Evolutionary conservation across 371 early-diverging fungal species (phyloP).

Genomic region (Mortierella sp.): DNA sequence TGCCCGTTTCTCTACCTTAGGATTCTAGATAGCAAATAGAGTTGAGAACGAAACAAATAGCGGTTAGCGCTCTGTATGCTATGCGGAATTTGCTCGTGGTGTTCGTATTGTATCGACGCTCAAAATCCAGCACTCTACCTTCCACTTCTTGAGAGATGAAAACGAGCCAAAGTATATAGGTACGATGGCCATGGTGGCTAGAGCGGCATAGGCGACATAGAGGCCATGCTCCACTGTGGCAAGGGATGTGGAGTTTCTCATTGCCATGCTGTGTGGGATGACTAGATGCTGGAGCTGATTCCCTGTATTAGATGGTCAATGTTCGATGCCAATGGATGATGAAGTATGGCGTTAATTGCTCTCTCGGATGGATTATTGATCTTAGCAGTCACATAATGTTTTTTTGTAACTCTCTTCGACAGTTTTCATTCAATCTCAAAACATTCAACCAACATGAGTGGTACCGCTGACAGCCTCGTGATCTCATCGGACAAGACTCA

Average conservation of each 20-base stretch:
- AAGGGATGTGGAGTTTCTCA: conserved; percentile 24
- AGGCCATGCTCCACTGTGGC: conserved; percentile 58
- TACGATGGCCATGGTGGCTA: conserved; percentile 84
- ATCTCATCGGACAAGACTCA: conserved; percentile 75
- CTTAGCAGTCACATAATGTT: conserved; percentile 4
- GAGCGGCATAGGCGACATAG: conserved; percentile 85
- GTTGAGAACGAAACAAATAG: not conserved
- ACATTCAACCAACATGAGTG: conserved; percentile 33
- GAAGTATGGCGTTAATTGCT: not conserved
- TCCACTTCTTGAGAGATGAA: conserved; percentile 78
- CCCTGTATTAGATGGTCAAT: not conserved
- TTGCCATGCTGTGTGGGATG: conserved; percentile 23
- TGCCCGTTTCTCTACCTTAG: conserved; percentile 31
- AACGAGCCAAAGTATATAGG: conserved; percentile 92
- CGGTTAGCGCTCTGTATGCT: no score
- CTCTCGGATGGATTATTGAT: not conserved
- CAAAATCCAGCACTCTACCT: conserved; percentile 60
- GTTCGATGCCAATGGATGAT: conserved; percentile 6
- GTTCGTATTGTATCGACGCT: not conserved
- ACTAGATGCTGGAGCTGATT: not conserved
- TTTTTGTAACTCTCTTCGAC: not conserved
- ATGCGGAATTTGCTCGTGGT: not conserved
- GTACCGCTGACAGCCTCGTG: conserved; percentile 61
- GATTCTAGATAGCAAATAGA: conserved; percentile 26
- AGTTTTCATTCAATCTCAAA: not conserved